Evolutionary conservation across 306 rosid species (phyloP).

Genomic region (Psophocarpus tetragonolobus): DNA sequence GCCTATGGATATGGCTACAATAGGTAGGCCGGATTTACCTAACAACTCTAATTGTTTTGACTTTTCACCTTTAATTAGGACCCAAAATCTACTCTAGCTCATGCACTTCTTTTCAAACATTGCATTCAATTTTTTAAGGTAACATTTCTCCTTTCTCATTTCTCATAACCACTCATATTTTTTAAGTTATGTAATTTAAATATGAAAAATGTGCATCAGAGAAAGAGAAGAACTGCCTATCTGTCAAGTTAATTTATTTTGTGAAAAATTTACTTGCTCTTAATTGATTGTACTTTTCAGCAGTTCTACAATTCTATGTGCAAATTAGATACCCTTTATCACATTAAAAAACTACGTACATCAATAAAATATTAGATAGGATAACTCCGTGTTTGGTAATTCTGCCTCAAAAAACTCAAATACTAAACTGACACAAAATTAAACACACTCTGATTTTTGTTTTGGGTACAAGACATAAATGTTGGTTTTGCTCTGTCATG

Average conservation of each 20-base stretch:
- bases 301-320: not conserved
- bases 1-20: slow-evolving; percentile 22
- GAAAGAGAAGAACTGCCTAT: not conserved
- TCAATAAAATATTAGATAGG: not conserved
- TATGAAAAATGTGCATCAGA: not conserved
- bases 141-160: slow-evolving; percentile 13
- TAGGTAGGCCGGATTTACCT: slow-evolving; percentile 40
- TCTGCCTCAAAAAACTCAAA: too few species aligned
- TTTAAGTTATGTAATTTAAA: not conserved
- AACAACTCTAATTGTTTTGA: slow-evolving; percentile 37
- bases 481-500: too few species aligned
- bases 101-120: not conserved
- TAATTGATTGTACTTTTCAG: not conserved
- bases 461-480: too few species aligned
- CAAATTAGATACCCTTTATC: not conserved
- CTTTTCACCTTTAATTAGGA: slow-evolving; percentile 28
- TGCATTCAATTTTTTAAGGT: slow-evolving; percentile 31
- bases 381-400: not conserved
- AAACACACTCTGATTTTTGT: too few species aligned
- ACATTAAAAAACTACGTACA: not conserved
- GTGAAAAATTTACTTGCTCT: not conserved
- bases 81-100: slow-evolving; percentile 15
- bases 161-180: not conserved
- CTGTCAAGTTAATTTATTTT: not conserved
- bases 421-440: too few species aligned